Conservation (phyloP, 2,329 filamentous ascomycete species). For the Monosporascus sp. region DNA sequence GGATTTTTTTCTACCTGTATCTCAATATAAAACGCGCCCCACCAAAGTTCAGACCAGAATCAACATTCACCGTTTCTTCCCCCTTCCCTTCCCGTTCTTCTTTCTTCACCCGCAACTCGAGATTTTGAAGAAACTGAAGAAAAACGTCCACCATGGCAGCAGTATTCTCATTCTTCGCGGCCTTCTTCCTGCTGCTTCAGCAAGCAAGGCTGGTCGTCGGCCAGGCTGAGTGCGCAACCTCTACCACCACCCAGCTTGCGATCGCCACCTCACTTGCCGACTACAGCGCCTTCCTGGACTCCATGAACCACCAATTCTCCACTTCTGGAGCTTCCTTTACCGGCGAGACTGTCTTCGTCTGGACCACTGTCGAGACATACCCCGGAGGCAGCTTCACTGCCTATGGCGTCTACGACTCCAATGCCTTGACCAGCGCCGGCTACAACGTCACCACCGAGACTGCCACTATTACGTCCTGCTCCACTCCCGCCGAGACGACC, state of each 20-base stretch:
- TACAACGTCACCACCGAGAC: conserved; percentile 13
- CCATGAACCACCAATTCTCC: conserved; percentile 16
- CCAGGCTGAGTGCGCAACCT: background rate
- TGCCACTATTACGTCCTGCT: conserved; percentile 2
- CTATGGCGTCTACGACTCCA: conserved; percentile 14
- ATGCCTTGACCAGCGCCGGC: conserved; percentile 13
- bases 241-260: background rate
- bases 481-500: conserved; percentile 1
- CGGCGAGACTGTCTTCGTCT: conserved; percentile 8
- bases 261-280: conserved; percentile 13
- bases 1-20: too few species aligned
- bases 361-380: conserved; percentile 9
- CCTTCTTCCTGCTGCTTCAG: background rate
- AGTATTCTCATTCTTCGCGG: background rate
- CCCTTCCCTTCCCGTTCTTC: background rate
- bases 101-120: background rate
- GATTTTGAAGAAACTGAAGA: background rate
- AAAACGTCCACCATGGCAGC: background rate
- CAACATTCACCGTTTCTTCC: too few species aligned
- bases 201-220: background rate
- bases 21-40: too few species aligned
- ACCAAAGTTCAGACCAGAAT: too few species aligned
- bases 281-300: conserved; percentile 10
- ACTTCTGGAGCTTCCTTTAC: conserved; percentile 8
- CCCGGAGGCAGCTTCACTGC: conserved; percentile 14